phyloP scores from a whole-genome alignment of 2,329 filamentous ascomycete genomes.

The Colletotrichum theobromicola region DNA sequence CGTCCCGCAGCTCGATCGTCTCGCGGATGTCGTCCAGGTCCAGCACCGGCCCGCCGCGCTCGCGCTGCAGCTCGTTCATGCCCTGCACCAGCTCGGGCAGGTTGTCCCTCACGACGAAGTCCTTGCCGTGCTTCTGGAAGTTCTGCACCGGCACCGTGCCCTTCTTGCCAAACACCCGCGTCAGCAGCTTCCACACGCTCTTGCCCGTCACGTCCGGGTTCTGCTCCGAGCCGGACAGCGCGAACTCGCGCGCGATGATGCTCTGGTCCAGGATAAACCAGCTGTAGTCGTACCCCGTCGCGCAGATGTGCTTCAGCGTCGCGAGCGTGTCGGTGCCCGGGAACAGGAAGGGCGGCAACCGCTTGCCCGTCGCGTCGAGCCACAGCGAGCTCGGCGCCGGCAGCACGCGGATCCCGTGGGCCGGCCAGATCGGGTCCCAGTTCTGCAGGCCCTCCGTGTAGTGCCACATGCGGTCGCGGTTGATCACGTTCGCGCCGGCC shows the following conservation, averaged over 20 bases:
- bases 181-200: slow-evolving; percentile 57
- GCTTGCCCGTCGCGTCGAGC: slow-evolving; percentile 65
- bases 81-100: slow-evolving; percentile 59
- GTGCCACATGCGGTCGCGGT: slow-evolving; percentile 70
- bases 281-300: slow-evolving; percentile 66
- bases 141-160: slow-evolving; percentile 61
- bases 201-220: slow-evolving; percentile 66
- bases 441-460: slow-evolving; percentile 68
- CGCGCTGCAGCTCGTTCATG: slow-evolving; percentile 62
- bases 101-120: slow-evolving; percentile 64
- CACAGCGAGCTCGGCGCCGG: slow-evolving; percentile 67
- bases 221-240: slow-evolving; percentile 67
- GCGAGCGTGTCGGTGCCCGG: slow-evolving; percentile 63
- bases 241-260: slow-evolving; percentile 67
- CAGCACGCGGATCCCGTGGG: slow-evolving; percentile 64
- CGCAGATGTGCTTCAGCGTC: slow-evolving; percentile 64
- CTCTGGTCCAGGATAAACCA: slow-evolving; percentile 66
- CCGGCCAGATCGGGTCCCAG: slow-evolving; percentile 67
- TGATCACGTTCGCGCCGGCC: slow-evolving; percentile 60
- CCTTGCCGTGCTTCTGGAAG: slow-evolving; percentile 62
- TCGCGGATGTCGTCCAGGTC: slow-evolving; percentile 48
- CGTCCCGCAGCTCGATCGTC: slow-evolving; percentile 58
- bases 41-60: slow-evolving; percentile 51
- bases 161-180: slow-evolving; percentile 55
- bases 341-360: slow-evolving; percentile 61